Percentiles rank a stretch among this genome's conserved stretches.
Evolutionary conservation across 345 rosid genomes (phyloP).

Genomic region (Camelina hispida): DNA sequence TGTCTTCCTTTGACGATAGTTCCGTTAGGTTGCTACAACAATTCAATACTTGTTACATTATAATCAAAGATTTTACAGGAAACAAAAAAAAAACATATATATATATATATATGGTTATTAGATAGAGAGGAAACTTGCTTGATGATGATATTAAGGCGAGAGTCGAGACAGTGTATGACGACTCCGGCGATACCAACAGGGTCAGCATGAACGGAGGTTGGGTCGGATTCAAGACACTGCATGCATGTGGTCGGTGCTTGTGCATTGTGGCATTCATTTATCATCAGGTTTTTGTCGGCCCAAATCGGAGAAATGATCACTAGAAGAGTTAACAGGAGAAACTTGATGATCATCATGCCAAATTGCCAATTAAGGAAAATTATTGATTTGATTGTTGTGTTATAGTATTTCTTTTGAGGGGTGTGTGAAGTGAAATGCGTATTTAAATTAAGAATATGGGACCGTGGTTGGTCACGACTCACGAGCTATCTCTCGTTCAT

Average conservation of each 20-base stretch:
- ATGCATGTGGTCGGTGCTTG: conserved; percentile 26
- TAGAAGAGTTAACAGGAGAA: background rate
- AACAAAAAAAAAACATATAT: too few species aligned
- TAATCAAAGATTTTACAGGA: too few species aligned
- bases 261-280: conserved; percentile 29
- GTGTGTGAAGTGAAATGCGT: background rate
- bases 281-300: conserved; percentile 21
- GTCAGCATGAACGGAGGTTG: conserved; percentile 7
- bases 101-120: too few species aligned
- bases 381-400: too few species aligned
- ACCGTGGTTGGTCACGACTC: background rate
- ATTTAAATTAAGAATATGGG: conserved; percentile 10
- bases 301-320: conserved; percentile 9
- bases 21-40: too few species aligned
- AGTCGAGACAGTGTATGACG: conserved; percentile 29
- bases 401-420: background rate
- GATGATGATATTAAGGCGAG: conserved; percentile 21
- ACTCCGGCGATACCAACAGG: conserved; percentile 24
- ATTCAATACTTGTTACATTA: too few species aligned
- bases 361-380: background rate
- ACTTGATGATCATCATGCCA: conserved; percentile 25
- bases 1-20: too few species aligned
- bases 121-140: conserved; percentile 20
- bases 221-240: conserved; percentile 38
- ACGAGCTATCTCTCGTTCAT: conserved; percentile 1